Conservation (phyloP, 2,329 filamentous ascomycete genomes). For the Stachybotrys chartarum region DNA sequence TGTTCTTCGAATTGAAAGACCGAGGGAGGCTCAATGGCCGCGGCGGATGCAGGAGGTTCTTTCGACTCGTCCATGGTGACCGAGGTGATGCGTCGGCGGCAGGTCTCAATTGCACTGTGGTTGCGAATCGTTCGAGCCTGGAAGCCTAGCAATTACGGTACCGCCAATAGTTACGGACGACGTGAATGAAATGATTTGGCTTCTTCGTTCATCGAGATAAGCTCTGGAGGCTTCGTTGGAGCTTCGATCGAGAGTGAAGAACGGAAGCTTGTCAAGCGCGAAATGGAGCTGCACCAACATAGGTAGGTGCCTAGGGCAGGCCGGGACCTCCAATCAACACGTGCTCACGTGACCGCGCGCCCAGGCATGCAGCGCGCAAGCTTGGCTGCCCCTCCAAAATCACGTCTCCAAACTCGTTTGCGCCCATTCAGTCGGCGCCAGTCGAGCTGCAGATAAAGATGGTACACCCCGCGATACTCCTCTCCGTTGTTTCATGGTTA, state of each 20-base stretch:
- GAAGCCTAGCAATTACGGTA: too few species aligned
- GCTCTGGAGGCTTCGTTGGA: too few species aligned
- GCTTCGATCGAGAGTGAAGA: too few species aligned
- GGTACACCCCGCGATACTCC: not conserved
- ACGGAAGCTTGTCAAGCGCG: too few species aligned
- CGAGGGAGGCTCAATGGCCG: not conserved
- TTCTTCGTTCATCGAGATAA: too few species aligned
- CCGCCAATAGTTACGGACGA: too few species aligned
- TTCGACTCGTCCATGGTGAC: not conserved
- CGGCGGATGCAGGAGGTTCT: not conserved
- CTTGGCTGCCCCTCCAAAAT: slow-evolving; percentile 1
- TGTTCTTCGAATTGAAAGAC: slow-evolving; percentile 11
- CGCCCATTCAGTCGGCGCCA: not conserved
- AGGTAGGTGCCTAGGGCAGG: not conserved
- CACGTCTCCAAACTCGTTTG: not conserved
- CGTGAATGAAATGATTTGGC: too few species aligned
- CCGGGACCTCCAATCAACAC: slow-evolving; percentile 9
- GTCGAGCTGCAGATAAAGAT: not conserved
- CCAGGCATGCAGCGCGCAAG: not conserved
- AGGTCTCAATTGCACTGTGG: not conserved
- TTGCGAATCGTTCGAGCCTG: not conserved
- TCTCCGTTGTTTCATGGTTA: not conserved
- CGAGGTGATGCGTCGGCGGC: not conserved
- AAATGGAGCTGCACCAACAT: too few species aligned
- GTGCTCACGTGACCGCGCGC: slow-evolving; percentile 21